Evolutionary conservation across 2,329 filamentous ascomycete genomes (phyloP), one percentile per base, ranked within the genome.

Genomic region (Trichoderma atrobrunneum): DNA sequence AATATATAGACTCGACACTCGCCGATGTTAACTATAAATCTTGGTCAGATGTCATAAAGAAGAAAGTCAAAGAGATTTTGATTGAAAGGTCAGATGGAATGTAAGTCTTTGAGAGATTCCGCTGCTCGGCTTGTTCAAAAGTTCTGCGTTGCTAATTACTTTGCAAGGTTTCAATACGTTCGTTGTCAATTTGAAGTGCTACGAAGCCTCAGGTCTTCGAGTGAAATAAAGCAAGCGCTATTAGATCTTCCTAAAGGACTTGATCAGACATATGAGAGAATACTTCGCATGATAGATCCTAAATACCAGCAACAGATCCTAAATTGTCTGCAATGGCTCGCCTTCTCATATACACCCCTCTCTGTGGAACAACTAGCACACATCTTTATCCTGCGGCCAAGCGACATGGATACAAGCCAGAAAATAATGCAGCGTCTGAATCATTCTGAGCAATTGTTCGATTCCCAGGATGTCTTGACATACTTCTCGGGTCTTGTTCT

Each of bases 201-300:
- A 1, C 61, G 51, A 2, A 51, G 18, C 4, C 21, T 71, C n/a
- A 48, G 14, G 1, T 65, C 69, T 7, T 5, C 16, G 10, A 3
- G 1, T 30, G 8, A 26, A 18, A 39, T 73, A 8, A 2, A 6
- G 2, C 2, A n/a, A 11, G 70, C 70, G 8, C 18, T 73, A 8
- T 1, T 57, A 14, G 5, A 64, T 18, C 64, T 72, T 2, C 72
- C 70, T 8, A 21, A 43, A 10, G 70, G 69, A 14, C 70, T 72
- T 5, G 72, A 73, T 14, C 34, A 30, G 11, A 73, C 63, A 10
- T 73, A 72, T 32, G 34, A 69, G 8, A 70, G 72, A 11, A 57
- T 73, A 4, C 34, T 72, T 10, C 18, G 30, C 14, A 68, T n/a
- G 30, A 72, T 64, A 21, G 60, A 73, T 24, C 32, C 24, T 0